Conservation (phyloP, 805 yeast species). For the Ogataea ganodermae region DNA sequence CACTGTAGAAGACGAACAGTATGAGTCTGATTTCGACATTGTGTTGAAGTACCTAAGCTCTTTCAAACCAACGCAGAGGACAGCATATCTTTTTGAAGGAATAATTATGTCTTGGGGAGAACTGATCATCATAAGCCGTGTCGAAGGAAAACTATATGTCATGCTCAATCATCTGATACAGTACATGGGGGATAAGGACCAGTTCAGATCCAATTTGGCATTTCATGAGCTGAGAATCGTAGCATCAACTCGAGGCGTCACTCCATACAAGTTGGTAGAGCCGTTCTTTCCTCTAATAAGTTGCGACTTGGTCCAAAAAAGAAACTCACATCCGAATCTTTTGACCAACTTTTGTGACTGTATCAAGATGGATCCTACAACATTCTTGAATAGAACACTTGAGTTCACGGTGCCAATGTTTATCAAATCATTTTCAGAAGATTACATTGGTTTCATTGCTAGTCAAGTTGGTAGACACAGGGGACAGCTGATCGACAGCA, state of each 20-base stretch:
- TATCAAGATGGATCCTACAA: conserved; percentile 59
- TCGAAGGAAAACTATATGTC: conserved; percentile 68
- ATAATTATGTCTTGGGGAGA: conserved; percentile 64
- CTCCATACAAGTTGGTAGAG: conserved; percentile 78
- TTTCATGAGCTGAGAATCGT: conserved; percentile 61
- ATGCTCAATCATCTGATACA: conserved; percentile 66
- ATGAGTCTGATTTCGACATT: conserved; percentile 45
- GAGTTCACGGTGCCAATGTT: conserved; percentile 77
- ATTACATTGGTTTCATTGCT: conserved; percentile 65
- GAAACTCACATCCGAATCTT: conserved; percentile 51
- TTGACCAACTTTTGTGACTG: conserved; percentile 63
- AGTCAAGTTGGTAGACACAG: conserved; percentile 47
- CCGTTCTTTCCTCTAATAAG: conserved; percentile 79
- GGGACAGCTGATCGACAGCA: conserved; percentile 47
- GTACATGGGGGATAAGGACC: conserved; percentile 62
- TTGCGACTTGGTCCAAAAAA: conserved; percentile 57
- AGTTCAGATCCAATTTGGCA: conserved; percentile 67
- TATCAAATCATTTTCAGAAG: conserved; percentile 63
- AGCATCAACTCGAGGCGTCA: conserved; percentile 54
- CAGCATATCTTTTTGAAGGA: conserved; percentile 54
- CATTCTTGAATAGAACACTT: conserved; percentile 68
- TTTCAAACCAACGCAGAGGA: conserved; percentile 39
- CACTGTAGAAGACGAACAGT: conserved; percentile 40
- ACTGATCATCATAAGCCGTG: conserved; percentile 54
- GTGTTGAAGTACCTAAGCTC: conserved; percentile 46